Base-by-base conservation (phyloP, 2,329 filamentous ascomycete species). In the Fusarium burgessii region DNA sequence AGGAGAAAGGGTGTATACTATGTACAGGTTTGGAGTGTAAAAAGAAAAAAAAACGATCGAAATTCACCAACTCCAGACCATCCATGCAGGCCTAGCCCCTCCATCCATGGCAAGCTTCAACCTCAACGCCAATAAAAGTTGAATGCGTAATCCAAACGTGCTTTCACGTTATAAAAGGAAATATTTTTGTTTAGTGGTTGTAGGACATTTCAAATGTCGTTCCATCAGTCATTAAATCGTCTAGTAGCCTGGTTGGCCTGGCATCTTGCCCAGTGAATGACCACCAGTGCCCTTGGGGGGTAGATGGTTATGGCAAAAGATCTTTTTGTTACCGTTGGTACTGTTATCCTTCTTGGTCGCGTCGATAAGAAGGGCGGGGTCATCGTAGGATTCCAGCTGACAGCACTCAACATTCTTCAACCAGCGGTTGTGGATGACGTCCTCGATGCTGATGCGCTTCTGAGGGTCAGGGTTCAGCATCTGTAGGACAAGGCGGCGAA, bases 381-480 rank as follows among this genome's bases (percentile, higher is more conserved):
- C 90, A 35, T 91, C 90, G 77, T 90, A 92, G 66, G 84, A 87
- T 74, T 95, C 92, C 7, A 90, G 81, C 74, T 93, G 91, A 78
- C 93, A 97, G 81, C 93, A 96, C 74, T 95, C 92, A 42, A 94
- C 88, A 56, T 86, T 88, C 82, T 89, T 91, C 75, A 96, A 83
- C 86, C 90, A 94, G n/a, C 90, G 85, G 74, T 92, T 89, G 68
- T 87, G 89, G 58, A 94, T 82, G 2, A 93, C 89, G 3, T 93
- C 88, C 10, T 86, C 81, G 54, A 96, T 92, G 32, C 86, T 88
- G 72, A 92, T 89, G 43, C 94, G 91, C 77, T 89, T 89, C 11
- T 82, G 80, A 1, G 94, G 93, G 71, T 94, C 84, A 0, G 94
- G 93, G 78, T 97, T 90, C 35, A 97, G 86, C 94, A 97, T 97